Conservation (phyloP, 176 grass and related monocot genomes). For the Elaeis guineensis region DNA sequence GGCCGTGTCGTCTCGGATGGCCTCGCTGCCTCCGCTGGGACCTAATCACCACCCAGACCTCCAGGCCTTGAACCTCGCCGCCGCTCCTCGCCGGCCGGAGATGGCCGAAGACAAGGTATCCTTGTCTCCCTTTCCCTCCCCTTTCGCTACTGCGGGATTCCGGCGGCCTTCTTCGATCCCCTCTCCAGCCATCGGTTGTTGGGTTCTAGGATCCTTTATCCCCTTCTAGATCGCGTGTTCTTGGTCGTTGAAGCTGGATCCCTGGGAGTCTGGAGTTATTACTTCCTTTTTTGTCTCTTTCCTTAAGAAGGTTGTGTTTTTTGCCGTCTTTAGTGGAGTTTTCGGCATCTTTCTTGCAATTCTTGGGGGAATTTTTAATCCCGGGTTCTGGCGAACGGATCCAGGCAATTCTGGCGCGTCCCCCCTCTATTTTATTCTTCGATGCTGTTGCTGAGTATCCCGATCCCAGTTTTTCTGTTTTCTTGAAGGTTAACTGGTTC, state of each 20-base stretch:
- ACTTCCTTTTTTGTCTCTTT: too few species aligned
- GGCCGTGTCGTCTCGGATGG: not conserved
- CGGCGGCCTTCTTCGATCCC: not conserved
- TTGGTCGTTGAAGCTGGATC: not conserved
- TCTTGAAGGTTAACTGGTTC: too few species aligned
- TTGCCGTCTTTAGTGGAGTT: not conserved
- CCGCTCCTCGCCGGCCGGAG: not conserved
- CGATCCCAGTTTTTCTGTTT: too few species aligned
- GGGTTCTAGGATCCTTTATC: too few species aligned
- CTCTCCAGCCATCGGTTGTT: not conserved
- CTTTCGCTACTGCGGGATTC: not conserved
- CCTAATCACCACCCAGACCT: not conserved
- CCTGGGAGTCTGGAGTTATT: not conserved
- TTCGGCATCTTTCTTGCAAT: not conserved
- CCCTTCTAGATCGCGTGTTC: not conserved
- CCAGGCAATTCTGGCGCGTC: too few species aligned
- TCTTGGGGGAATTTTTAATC: too few species aligned
- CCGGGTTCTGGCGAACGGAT: too few species aligned
- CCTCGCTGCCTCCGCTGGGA: slow-evolving; percentile 5
- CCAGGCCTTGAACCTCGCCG: not conserved
- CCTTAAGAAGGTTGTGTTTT: too few species aligned
- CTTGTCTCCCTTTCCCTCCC: not conserved
- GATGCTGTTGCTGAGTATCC: too few species aligned
- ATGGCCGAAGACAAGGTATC: slow-evolving; percentile 9
- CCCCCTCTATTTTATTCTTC: too few species aligned